phyloP scores from a whole-genome alignment of 1,284 basidiomycete species.

The Fomitiporia mediterranea region DNA sequence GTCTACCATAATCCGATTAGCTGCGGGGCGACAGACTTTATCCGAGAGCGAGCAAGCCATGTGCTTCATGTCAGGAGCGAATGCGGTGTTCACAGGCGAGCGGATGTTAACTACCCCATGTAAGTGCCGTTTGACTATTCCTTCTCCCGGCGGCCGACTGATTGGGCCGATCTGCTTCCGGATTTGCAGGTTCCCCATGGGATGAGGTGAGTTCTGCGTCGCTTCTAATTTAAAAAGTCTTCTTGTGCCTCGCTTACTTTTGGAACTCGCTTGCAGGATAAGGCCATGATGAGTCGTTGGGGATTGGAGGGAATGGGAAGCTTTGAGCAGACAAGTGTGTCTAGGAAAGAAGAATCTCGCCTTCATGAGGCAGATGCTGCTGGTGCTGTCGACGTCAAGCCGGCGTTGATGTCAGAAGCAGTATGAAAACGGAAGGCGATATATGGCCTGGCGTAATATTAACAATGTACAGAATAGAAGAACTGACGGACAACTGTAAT shows the following conservation, averaged over 20 bases:
- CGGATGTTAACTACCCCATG: constrained; percentile 96
- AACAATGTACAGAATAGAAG: constrained; percentile 9
- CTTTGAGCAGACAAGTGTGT: constrained; percentile 65
- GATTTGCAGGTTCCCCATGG: constrained; percentile 69
- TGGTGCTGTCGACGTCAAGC: constrained; percentile 1
- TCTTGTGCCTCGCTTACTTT: constrained; percentile 19
- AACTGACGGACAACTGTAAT: not conserved
- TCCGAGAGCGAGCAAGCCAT: constrained; percentile 92
- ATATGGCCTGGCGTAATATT: not conserved
- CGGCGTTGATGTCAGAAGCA: not conserved
- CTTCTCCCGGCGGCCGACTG: constrained; percentile 15
- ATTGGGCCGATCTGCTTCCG: constrained; percentile 18
- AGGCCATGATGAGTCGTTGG: constrained; percentile 91
- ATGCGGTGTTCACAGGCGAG: constrained; percentile 97
- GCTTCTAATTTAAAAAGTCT: not conserved
- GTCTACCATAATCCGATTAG: constrained; percentile 89
- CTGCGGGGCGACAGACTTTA: constrained; percentile 89
- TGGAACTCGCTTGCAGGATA: constrained; percentile 55
- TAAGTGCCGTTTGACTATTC: too few relatives aligned
- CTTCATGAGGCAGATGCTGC: not conserved
- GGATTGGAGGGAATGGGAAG: constrained; percentile 88
- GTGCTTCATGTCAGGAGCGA: constrained; percentile 98
- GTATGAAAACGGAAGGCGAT: not conserved
- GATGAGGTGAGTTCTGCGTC: constrained; percentile 53
- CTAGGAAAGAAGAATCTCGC: constrained; percentile 42